Base-by-base conservation (phyloP, 2,329 filamentous ascomycete species). In the Chaetomium sp. region DNA sequence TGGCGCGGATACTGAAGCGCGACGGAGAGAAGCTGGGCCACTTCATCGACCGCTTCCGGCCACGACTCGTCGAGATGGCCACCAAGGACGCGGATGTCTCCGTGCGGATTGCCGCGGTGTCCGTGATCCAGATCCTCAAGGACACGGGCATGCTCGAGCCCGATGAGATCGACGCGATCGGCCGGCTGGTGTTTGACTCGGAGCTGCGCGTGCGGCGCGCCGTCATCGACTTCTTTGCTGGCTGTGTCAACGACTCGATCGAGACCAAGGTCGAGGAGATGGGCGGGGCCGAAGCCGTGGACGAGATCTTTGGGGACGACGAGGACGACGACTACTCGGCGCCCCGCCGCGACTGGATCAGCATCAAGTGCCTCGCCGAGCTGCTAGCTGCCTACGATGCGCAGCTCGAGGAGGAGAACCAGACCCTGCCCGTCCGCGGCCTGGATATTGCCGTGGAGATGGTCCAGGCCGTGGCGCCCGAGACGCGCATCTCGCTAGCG, bases 31-130 rank as follows among this genome's bases (percentile, higher is more conserved):
- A 95, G 61, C 76, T 99, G 52, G 88, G 90, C 55, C 89, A 91
- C 57, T 99, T 97, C 66, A 96, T 95, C 38, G 94, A 97, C 69
- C 82, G 91, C 48, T 99, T 97, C 71, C 82, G 91, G 49, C 78
- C 86, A 5, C 85, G 94, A 34, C 77, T 99, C 41, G 87, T 97
- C 33, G 94, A 99, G 72, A 96, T 99, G 76, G 91, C 91, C 0
- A 89, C 87, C 6, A 82, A 84, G 59, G 94, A 99, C 70, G 81
- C 87, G 0, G 94, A 99, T 63, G 76, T 87, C 11, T 80, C 79
- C 52, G 90, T 97, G 35, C 85, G 94, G 38, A 87, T 90, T 6
- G 80, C 85, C 6, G 87, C 89, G 7, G 87, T 99, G 48, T 83
- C 89, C 52, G 80, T 96, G 42, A 83, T 96, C 14, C 89, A 95